A percentile compares a stretch with the other conserved stretches of the same genome.
These are phyloP conservation scores for Thymus mandschuricus DNA, from an alignment of 257 asterid genomes.

Conservation along the genomic window DNA sequence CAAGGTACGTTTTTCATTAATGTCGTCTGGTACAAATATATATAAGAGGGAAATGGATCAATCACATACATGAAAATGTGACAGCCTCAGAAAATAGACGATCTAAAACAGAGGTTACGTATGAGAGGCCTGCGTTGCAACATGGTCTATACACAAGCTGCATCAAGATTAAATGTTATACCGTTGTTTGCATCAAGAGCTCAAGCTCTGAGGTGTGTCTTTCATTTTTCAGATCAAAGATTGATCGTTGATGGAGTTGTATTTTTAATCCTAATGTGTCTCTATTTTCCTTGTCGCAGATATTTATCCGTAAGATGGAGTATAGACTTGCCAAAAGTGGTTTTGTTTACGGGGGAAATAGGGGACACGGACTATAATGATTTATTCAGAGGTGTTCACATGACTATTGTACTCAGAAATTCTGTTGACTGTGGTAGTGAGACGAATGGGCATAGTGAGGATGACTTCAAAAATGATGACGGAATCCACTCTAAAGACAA, in stretches of 20 bases:
- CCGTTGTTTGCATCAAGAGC: conserved; percentile 69
- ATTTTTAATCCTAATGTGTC: not conserved
- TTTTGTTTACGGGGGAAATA: conserved; percentile 63
- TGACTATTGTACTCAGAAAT: conserved; percentile 58
- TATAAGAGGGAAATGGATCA: conserved; percentile 9
- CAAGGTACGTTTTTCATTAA: conserved; percentile 43
- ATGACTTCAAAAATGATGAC: conserved; percentile 43
- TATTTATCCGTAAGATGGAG: conserved; percentile 66
- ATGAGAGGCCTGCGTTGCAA: conserved; percentile 78
- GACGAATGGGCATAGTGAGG: conserved; percentile 22
- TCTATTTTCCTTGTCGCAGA: conserved; percentile 39
- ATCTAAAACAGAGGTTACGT: conserved; percentile 59
- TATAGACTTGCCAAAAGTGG: conserved; percentile 53
- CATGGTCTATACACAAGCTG: conserved; percentile 58
- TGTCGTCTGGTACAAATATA: not conserved
- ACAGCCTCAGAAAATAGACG: conserved; percentile 57
- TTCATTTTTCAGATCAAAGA: conserved; percentile 2
- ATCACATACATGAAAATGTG: conserved; percentile 13
- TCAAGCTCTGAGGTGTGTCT: conserved; percentile 60
- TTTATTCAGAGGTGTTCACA: conserved; percentile 64
- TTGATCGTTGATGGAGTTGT: not conserved
- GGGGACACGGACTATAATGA: conserved; percentile 67
- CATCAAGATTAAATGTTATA: conserved; percentile 55
- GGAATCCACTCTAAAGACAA: conserved; percentile 35
- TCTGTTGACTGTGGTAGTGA: conserved; percentile 46